These are phyloP conservation scores for Russula virescens DNA, from an alignment of 768 basidiomycete species.

Conservation along the genomic window DNA sequence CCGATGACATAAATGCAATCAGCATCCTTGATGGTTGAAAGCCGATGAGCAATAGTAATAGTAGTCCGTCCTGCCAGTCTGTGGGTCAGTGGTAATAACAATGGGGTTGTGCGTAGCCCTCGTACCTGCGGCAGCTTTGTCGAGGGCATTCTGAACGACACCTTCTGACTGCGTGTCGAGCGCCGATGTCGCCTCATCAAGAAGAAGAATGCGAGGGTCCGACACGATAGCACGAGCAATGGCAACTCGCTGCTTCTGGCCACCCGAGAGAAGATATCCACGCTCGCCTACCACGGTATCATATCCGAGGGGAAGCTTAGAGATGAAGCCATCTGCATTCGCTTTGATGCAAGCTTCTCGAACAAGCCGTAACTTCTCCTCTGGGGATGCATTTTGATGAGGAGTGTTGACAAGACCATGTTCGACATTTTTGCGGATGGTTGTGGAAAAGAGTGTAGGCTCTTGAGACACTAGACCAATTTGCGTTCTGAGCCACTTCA, in stretches of 20 bases:
- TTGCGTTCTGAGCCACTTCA: constrained; percentile 46
- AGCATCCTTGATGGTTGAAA: constrained; percentile 38
- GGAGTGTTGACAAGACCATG: constrained; percentile 44
- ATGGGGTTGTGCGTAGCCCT: not conserved
- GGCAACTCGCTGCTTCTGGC: constrained; percentile 49
- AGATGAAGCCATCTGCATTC: constrained; percentile 49
- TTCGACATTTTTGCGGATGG: constrained; percentile 43
- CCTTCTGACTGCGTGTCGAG: constrained; percentile 47
- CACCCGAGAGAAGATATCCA: constrained; percentile 45
- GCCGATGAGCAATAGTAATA: constrained; percentile 32
- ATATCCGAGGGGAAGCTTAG: constrained; percentile 44
- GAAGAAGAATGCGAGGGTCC: constrained; percentile 42
- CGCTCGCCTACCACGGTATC: constrained; percentile 49
- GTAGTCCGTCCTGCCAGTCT: constrained; percentile 28
- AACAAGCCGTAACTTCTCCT: constrained; percentile 41
- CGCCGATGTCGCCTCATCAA: constrained; percentile 47
- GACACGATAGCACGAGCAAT: constrained; percentile 49
- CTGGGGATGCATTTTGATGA: constrained; percentile 36
- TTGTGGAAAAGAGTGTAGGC: constrained; percentile 44
- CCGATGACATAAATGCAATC: constrained; percentile 41
- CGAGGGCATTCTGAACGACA: constrained; percentile 48
- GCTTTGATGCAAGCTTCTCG: constrained; percentile 45
- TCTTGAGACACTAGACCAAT: constrained; percentile 50
- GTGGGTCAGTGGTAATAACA: not conserved
- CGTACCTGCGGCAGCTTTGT: constrained; percentile 38